Evolutionary conservation across 768 basidiomycete species (phyloP).

Genomic region (Omphalotus guepiniiformis): DNA sequence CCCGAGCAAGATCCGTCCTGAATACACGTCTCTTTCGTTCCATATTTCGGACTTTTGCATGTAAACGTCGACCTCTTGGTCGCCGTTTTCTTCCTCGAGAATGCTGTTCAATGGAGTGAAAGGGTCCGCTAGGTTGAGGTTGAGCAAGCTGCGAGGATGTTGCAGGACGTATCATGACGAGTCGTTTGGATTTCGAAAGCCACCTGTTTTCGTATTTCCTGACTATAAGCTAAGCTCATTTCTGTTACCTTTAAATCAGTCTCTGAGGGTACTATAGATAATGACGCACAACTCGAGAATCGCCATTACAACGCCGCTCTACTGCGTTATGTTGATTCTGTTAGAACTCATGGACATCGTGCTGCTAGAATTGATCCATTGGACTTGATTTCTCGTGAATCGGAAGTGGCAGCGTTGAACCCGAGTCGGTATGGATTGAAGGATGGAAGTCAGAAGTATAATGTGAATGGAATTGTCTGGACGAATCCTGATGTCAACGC

Average conservation of each 20-base stretch:
- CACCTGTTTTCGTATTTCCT: constrained; percentile 39
- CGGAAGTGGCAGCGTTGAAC: constrained; percentile 67
- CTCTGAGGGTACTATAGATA: constrained; percentile 40
- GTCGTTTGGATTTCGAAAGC: constrained; percentile 49
- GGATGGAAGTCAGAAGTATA: constrained; percentile 49
- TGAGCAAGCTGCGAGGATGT: neutral
- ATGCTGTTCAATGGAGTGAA: too few relatives aligned
- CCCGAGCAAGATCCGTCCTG: too few relatives aligned
- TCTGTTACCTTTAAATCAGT: neutral
- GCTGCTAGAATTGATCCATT: constrained; percentile 86
- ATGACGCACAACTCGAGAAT: constrained; percentile 59
- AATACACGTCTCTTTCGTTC: too few relatives aligned
- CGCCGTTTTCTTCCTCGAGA: too few relatives aligned
- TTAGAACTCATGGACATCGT: constrained; percentile 82
- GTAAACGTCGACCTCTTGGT: too few relatives aligned
- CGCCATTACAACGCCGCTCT: constrained; percentile 71
- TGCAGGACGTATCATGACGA: constrained; percentile 43
- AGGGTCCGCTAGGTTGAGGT: too few relatives aligned
- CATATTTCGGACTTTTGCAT: too few relatives aligned
- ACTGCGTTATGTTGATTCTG: constrained; percentile 83
- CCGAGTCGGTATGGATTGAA: constrained; percentile 72
- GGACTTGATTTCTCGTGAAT: constrained; percentile 81
- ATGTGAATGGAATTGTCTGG: constrained; percentile 84
- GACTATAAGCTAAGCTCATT: constrained; percentile 38
- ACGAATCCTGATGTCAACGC: constrained; percentile 40